phyloP scores from a whole-genome alignment of 2,329 filamentous ascomycete species.

The Claviceps quebecensis region DNA sequence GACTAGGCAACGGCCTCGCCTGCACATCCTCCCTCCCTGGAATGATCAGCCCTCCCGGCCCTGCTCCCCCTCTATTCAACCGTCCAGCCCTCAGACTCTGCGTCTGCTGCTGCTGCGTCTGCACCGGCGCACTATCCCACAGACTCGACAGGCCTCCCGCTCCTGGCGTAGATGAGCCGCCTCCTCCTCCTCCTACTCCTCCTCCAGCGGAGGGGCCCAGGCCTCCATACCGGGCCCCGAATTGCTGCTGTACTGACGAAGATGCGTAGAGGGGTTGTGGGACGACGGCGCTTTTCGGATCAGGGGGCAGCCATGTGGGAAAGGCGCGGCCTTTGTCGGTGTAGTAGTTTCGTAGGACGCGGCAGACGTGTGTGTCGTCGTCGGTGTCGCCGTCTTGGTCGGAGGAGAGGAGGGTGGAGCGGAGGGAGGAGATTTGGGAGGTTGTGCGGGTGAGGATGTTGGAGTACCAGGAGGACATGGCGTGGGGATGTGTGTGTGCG shows the following conservation, averaged over 20 bases:
- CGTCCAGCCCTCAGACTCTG: slow-evolving; percentile 32
- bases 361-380: slow-evolving; percentile 89
- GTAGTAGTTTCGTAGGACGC: slow-evolving; percentile 88
- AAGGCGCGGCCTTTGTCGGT: slow-evolving; percentile 69
- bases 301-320: slow-evolving; percentile 76
- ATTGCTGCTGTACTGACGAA: slow-evolving; percentile 23
- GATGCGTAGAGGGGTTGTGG: slow-evolving; percentile 36
- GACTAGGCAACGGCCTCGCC: slow-evolving; percentile 54
- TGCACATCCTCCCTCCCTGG: slow-evolving; percentile 9
- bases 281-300: slow-evolving; percentile 47
- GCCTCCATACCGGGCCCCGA: slow-evolving; percentile 41
- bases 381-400: slow-evolving; percentile 60
- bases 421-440: slow-evolving; percentile 50
- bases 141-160: slow-evolving; percentile 35
- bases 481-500: slow-evolving; percentile 9
- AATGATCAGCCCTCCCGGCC: slow-evolving; percentile 7
- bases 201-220: slow-evolving; percentile 17
- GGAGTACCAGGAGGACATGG: slow-evolving; percentile 71
- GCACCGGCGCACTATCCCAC: slow-evolving; percentile 34
- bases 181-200: too few species aligned
- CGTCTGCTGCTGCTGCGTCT: slow-evolving; percentile 10
- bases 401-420: slow-evolving; percentile 53
- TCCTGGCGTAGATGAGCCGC: too few species aligned
- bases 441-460: slow-evolving; percentile 53
- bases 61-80: slow-evolving; percentile 18